Evolutionary conservation across 2,329 filamentous ascomycete species (phyloP), one percentile per base, ranked within the genome.

Genomic region (Phyllosticta capitalensis): DNA sequence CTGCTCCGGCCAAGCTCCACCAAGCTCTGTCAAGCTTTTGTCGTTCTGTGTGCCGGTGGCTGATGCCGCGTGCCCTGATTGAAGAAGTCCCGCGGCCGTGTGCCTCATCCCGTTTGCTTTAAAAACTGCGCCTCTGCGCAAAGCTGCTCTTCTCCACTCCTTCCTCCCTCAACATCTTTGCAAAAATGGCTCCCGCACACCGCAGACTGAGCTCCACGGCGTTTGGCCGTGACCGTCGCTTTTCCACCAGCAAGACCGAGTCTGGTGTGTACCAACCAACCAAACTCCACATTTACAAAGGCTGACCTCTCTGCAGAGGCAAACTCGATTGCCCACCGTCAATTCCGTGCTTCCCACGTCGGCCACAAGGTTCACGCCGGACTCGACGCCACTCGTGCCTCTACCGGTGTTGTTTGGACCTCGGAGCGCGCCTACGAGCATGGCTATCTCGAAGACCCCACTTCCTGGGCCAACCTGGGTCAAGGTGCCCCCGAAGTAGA

Each of bases 401-500:
- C 89, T 17, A 97, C 92, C 14, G 92, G 92, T 74, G 92, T 96
- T 3, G 89, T 96, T 64, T 96, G 92, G 92, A 91, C 87, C 65
- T 90, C 87, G 2, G 89, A 94, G 76, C 87, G 90, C 66, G 92
- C 92, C 58, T 83, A 85, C 71, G 91, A 96, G 75, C 89, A 92
- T 76, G 92, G 92, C 67, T 96, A 88, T 77, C 78, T 84, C 55
- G 92, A 96, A 3, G 81, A 92, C 65, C 92, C 90, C 10, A 81
- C 88, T 1, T 76, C 80, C 64, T 96, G 92, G 92, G 91, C 92
- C 61, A 97, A 97, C 72, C 79, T 97, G 57, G 92, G 92, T 30
- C 92, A 96, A 77, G 92, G 92, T 66, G 92, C 92, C 17, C 92
- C 92, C 51, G 91, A 96, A 73, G 92, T 95, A 63, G 92, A 96